These are phyloP conservation scores for Pycnococcus provasolii DNA, from an alignment of 139 green algal species.

Conservation along the genomic window DNA sequence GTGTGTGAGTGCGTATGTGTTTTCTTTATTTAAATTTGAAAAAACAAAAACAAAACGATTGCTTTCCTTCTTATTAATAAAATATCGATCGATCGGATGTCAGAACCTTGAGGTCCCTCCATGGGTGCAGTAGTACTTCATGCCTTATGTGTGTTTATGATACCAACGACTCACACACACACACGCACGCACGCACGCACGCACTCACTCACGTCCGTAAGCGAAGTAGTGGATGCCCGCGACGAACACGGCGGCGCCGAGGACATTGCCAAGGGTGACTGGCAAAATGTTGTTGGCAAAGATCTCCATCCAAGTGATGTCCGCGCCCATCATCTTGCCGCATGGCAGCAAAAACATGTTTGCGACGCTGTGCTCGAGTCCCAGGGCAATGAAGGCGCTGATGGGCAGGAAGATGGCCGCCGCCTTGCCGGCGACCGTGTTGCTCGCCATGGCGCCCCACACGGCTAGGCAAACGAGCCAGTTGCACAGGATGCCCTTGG, in stretches of 20 bases:
- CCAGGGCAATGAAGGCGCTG: constrained; percentile 68
- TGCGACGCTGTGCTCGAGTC: constrained; percentile 69
- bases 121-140: no score
- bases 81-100: no score
- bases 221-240: constrained; percentile 37
- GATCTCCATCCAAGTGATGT: constrained; percentile 57
- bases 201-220: not conserved
- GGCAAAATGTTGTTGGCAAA: constrained; percentile 68
- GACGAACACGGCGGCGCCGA: constrained; percentile 57
- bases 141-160: no score
- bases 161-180: no score
- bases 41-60: no score
- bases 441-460: constrained; percentile 39
- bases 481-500: constrained; percentile 57
- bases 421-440: constrained; percentile 8
- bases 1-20: no score
- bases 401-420: constrained; percentile 57
- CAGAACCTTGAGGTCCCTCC: no score
- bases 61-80: no score
- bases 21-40: no score
- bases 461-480: constrained; percentile 84
- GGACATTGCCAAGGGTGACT: constrained; percentile 78
- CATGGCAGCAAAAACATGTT: constrained; percentile 43
- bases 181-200: no score
- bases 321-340: constrained; percentile 38